phyloP scores from a whole-genome alignment of 345 rosid genomes.

The Lepidium africanum region DNA sequence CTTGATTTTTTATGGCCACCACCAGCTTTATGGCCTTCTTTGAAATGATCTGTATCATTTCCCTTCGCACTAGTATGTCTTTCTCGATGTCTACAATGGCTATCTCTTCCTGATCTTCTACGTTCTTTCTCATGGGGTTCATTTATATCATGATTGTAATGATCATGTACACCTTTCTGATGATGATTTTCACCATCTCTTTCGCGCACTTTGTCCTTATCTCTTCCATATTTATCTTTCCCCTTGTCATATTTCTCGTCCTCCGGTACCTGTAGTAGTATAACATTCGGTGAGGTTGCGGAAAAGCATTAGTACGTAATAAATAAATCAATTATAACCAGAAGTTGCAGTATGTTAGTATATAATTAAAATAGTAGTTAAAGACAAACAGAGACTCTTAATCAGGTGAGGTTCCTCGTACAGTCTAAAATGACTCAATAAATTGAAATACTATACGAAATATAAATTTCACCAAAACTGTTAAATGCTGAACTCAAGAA shows the following conservation, averaged over 20 bases:
- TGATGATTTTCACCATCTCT: constrained; percentile 49
- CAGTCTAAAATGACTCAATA: not conserved
- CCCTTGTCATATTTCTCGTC: constrained; percentile 63
- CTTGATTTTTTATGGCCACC: constrained; percentile 57
- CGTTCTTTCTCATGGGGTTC: constrained; percentile 40
- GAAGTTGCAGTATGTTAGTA: constrained; percentile 1
- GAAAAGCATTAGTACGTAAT: not conserved
- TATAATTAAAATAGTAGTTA: constrained; percentile 1
- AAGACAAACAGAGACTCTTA: not conserved
- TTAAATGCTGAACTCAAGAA: not conserved
- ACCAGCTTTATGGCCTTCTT: constrained; percentile 44
- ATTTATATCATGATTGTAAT: constrained; percentile 30
- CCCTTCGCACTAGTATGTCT: constrained; percentile 50
- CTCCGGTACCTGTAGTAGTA: constrained; percentile 48
- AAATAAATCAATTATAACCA: not conserved
- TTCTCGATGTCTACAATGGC: constrained; percentile 50
- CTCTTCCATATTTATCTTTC: constrained; percentile 61
- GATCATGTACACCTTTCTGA: constrained; percentile 46
- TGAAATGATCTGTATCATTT: constrained; percentile 45
- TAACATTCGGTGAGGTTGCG: constrained; percentile 2
- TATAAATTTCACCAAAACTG: constrained; percentile 4
- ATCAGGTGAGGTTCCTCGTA: not conserved
- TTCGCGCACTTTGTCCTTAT: constrained; percentile 52
- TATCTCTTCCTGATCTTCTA: constrained; percentile 55
- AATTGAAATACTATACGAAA: not conserved